Evolutionary conservation across 306 rosid genomes (phyloP).

Genomic region (Pachyrhizus erosus): DNA sequence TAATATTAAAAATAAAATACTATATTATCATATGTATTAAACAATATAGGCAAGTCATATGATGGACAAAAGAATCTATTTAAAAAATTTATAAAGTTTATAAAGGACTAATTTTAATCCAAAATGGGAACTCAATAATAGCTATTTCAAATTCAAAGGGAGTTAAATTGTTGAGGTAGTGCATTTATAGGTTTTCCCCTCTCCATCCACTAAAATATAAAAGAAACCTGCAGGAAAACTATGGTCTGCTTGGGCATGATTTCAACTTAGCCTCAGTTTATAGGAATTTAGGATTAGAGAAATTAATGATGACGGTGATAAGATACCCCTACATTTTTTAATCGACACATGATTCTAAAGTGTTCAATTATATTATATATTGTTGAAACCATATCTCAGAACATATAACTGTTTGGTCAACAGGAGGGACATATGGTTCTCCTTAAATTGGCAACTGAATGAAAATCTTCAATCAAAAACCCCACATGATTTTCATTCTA

Average conservation of each 20-base stretch:
- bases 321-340: not conserved
- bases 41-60: too few relatives aligned
- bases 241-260: not conserved
- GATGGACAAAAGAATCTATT: too few relatives aligned
- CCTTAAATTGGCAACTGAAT: not conserved
- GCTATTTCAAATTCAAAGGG: too few relatives aligned
- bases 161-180: too few relatives aligned
- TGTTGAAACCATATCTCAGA: not conserved
- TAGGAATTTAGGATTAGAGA: not conserved
- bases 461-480: not conserved
- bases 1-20: too few relatives aligned
- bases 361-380: not conserved
- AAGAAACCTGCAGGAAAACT: not conserved
- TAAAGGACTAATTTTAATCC: too few relatives aligned
- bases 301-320: not conserved
- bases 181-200: too few relatives aligned
- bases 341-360: not conserved
- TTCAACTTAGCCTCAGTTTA: not conserved
- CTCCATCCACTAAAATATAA: too few relatives aligned
- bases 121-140: too few relatives aligned
- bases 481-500: not conserved
- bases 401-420: not conserved
- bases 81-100: too few relatives aligned
- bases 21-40: too few relatives aligned
- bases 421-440: not conserved